A percentile compares a stretch with the other conserved stretches of the same genome.
Conservation (phyloP, 768 basidiomycete genomes). For the Leccinum barrowsii region DNA sequence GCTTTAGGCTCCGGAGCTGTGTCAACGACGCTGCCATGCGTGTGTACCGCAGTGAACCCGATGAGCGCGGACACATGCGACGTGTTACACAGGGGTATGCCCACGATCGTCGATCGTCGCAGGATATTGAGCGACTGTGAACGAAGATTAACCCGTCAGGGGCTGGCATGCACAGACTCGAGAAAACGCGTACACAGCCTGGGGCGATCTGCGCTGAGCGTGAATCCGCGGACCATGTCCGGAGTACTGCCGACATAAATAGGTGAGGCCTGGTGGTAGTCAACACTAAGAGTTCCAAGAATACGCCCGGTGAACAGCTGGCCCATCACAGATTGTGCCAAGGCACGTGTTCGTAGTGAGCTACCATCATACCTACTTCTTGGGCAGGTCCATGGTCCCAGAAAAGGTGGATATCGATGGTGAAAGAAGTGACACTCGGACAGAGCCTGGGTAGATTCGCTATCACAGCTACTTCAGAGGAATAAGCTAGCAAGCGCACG, state of each 20-base stretch:
- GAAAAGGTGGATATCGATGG: slow-evolving; percentile 1
- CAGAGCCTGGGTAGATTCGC: slow-evolving; percentile 15
- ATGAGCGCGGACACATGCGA: slow-evolving; percentile 7
- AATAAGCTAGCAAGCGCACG: slow-evolving; percentile 9
- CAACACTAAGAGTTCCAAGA: slow-evolving; percentile 13
- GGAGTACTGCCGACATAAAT: slow-evolving; percentile 12
- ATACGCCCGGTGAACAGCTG: neutral
- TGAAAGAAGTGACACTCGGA: slow-evolving; percentile 21
- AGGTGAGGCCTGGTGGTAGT: slow-evolving; percentile 6
- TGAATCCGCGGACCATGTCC: slow-evolving; percentile 10
- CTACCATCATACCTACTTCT: slow-evolving; percentile 16
- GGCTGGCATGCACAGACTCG: slow-evolving; percentile 9
- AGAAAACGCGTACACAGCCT: slow-evolving; percentile 8
- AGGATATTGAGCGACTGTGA: slow-evolving; percentile 6
- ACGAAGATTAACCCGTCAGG: slow-evolving; percentile 6
- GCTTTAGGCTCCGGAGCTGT: slow-evolving; percentile 10
- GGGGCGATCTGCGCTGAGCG: slow-evolving; percentile 5
- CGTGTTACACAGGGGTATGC: neutral
- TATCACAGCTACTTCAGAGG: slow-evolving; percentile 14
- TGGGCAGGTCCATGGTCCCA: slow-evolving; percentile 8
- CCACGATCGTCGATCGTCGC: neutral
- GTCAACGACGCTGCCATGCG: slow-evolving; percentile 9
- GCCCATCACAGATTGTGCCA: slow-evolving; percentile 15
- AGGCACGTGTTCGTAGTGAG: slow-evolving; percentile 9
- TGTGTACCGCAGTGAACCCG: slow-evolving; percentile 5